Evolutionary conservation across 2,329 filamentous ascomycete species (phyloP).

Genomic region (Phialophora chinensis): DNA sequence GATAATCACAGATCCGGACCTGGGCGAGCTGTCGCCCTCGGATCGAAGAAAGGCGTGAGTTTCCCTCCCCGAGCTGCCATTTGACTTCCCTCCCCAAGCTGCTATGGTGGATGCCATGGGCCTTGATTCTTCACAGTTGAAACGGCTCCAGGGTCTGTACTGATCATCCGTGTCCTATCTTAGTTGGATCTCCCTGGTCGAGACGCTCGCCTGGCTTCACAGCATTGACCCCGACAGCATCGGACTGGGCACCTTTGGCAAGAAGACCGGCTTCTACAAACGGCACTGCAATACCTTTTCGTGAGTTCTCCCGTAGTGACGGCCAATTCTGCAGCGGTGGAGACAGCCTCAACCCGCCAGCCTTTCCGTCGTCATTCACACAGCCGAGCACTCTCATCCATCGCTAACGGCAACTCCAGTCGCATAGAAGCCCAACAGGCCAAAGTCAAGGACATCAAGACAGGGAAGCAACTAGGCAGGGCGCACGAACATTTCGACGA

Average conservation of each 20-base stretch:
- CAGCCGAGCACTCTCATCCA: not conserved
- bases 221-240: slow-evolving; percentile 65
- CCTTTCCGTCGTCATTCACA: too few relatives aligned
- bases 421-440: slow-evolving; percentile 75
- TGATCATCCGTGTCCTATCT: not conserved
- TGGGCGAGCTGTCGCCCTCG: slow-evolving; percentile 68
- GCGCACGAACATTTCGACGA: slow-evolving; percentile 65
- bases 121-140: not conserved
- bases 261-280: slow-evolving; percentile 71
- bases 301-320: slow-evolving; percentile 38
- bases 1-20: slow-evolving; percentile 80
- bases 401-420: not conserved
- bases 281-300: slow-evolving; percentile 80
- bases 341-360: too few relatives aligned
- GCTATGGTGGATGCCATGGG: not conserved
- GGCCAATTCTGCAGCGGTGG: not conserved
- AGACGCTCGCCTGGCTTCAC: slow-evolving; percentile 77
- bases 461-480: slow-evolving; percentile 71
- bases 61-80: not conserved
- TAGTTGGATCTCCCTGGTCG: slow-evolving; percentile 32
- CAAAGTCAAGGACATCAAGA: slow-evolving; percentile 71
- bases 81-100: not conserved
- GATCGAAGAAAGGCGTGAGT: slow-evolving; percentile 75
- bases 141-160: not conserved
- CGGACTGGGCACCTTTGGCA: slow-evolving; percentile 71